These are phyloP conservation scores for Rhodosporidiobolus odoratus DNA, from an alignment of 768 basidiomycete species.

Conservation along the genomic window DNA sequence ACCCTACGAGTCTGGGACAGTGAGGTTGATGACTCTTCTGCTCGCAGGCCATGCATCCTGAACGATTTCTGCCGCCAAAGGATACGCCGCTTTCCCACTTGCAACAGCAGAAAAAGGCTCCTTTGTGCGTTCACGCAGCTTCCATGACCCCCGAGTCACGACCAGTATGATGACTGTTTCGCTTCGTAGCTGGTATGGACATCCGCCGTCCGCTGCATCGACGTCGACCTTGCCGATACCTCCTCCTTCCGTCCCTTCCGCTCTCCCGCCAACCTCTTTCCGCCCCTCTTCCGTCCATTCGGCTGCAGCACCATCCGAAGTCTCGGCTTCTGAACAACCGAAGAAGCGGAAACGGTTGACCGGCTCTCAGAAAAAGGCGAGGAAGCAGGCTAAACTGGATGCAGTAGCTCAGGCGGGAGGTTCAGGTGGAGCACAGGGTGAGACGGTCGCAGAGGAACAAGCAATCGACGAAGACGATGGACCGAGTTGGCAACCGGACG, in stretches of 20 bases:
- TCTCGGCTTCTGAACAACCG: neutral
- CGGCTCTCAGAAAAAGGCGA: constrained; percentile 34
- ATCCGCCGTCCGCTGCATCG: constrained; percentile 11
- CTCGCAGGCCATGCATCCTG: constrained; percentile 3
- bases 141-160: neutral
- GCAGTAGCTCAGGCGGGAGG: neutral
- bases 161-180: too few relatives aligned
- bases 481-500: neutral
- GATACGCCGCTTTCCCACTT: constrained; percentile 16
- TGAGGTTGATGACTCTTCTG: neutral
- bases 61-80: constrained; percentile 15
- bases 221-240: constrained; percentile 1
- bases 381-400: constrained; percentile 26
- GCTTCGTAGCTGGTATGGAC: constrained; percentile 25
- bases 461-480: neutral
- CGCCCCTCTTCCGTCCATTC: too few relatives aligned
- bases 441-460: neutral
- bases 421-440: neutral
- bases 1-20: too few relatives aligned
- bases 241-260: neutral
- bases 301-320: neutral
- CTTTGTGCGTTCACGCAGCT: constrained; percentile 15
- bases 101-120: constrained; percentile 20
- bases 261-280: neutral
- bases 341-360: constrained; percentile 35